Base-by-base conservation (phyloP, 1,284 basidiomycete species). In the Trichosporon ovoides region DNA sequence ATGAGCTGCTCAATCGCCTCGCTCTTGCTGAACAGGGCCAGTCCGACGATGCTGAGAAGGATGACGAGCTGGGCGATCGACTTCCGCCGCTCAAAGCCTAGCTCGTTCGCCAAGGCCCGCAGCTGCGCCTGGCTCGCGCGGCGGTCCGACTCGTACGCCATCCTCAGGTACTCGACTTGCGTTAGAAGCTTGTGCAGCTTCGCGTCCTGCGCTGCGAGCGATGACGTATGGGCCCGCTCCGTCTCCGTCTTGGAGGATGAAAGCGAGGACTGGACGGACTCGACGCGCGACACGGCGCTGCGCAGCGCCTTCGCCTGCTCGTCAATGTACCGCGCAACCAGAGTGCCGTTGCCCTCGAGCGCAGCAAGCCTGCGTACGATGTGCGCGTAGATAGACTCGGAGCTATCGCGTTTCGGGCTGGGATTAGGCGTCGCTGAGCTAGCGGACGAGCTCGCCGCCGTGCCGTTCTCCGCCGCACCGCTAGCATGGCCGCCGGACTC, bases 381-480 rank as follows among this genome's bases (percentile, higher is more conserved):
- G 11, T 88, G 91, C 11, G 92, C 87, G 70, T 96, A 98, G 68
- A 98, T 95, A 0, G 91, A 95, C 75, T 98, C 93, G n/a, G 90
- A 89, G 3, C 85, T 83, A 28, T 82, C 78, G 69, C 54, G 58
- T 63, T 5, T 40, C 22, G 9, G 34, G 37, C 31, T 52, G 14
- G 56, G 19, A 2, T 12, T 12, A 3, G 34, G 33, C 3, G 24
- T 22, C 3, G 34, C 43, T 2, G 38, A 18, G 28, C 11, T 12
- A 7, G 31, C 54, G 3, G 19, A 31, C 3, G 38, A 19, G 38
- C 14, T 31, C 28, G 28, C 11, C 5, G 38, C 20, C 9, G 38
- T 46, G 10, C 52, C 40, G 43, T 48, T 55, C n/a, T 38, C 38
- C 24, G 22, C 31, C 7, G 37, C 7, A 11, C 13, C n/a, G 11